Conservation (phyloP, 2,329 filamentous ascomycete genomes). For the Xylaria digitata region DNA sequence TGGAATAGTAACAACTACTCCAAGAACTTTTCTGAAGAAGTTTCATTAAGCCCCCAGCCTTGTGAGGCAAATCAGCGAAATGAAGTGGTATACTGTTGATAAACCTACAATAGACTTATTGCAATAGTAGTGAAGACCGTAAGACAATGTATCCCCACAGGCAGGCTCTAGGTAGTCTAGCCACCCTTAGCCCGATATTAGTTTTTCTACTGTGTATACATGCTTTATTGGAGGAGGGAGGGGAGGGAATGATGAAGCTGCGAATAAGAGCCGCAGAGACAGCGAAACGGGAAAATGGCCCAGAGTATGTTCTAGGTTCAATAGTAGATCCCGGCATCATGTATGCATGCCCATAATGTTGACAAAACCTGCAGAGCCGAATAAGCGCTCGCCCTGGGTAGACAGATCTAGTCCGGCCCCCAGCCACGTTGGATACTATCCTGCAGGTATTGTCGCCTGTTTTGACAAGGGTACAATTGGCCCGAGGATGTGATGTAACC, state of each 20-base stretch:
- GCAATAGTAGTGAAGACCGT: background rate
- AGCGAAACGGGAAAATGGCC: background rate
- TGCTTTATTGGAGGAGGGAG: too few species aligned
- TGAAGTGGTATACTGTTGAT: constrained; percentile 2
- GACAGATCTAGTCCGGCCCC: constrained; percentile 11
- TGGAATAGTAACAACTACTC: background rate
- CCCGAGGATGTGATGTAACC: background rate
- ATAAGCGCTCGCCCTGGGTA: constrained; percentile 1
- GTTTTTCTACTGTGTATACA: background rate
- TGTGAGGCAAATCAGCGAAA: constrained; percentile 13
- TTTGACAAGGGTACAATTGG: constrained; percentile 13
- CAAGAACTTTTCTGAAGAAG: background rate
- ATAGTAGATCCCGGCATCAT: constrained; percentile 3
- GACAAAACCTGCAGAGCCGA: constrained; percentile 3
- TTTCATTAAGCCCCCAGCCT: constrained; percentile 16
- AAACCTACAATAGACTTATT: background rate
- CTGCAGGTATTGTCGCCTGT: constrained; percentile 13
- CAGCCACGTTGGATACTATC: constrained; percentile 17
- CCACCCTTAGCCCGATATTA: constrained; percentile 9
- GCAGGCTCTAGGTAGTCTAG: constrained; percentile 26
- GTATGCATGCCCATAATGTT: constrained; percentile 2
- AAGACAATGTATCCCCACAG: constrained; percentile 1
- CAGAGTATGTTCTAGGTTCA: background rate
- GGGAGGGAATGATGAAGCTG: constrained; percentile 21
- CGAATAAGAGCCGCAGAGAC: constrained; percentile 14